A percentile compares a stretch with the other conserved stretches of the same genome.
Conservation (phyloP, 1,139 yeast species). For the Yamadazyma dendronema region DNA sequence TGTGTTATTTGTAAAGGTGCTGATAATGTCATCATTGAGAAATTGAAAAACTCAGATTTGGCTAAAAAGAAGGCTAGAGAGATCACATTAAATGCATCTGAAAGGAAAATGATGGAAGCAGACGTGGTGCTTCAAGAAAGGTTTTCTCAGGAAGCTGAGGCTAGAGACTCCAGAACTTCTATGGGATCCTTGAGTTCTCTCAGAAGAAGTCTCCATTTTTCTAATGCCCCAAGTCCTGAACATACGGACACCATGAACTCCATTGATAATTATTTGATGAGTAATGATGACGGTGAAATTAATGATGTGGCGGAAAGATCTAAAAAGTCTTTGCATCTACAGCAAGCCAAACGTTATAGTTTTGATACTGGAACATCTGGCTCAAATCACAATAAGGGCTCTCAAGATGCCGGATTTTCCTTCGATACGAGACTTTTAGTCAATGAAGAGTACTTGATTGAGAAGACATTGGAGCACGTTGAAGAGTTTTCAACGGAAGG, state of each 20-base stretch:
- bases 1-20: slow-evolving; percentile 93
- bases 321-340: slow-evolving; percentile 61
- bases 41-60: slow-evolving; percentile 54
- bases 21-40: slow-evolving; percentile 84
- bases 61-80: slow-evolving; percentile 66
- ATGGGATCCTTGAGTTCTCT: slow-evolving; percentile 29
- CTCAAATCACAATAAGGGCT: not conserved
- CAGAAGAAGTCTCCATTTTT: slow-evolving; percentile 30
- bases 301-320: slow-evolving; percentile 59
- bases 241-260: slow-evolving; percentile 30
- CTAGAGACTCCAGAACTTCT: slow-evolving; percentile 22
- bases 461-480: slow-evolving; percentile 82
- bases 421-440: slow-evolving; percentile 63
- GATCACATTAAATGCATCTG: slow-evolving; percentile 54
- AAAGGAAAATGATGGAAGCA: slow-evolving; percentile 79
- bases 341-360: slow-evolving; percentile 58
- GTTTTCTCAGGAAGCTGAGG: slow-evolving; percentile 33
- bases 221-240: slow-evolving; percentile 11
- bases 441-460: slow-evolving; percentile 79
- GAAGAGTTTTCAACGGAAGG: slow-evolving; percentile 97
- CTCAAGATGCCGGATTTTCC: slow-evolving; percentile 1
- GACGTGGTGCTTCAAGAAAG: slow-evolving; percentile 62
- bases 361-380: slow-evolving; percentile 18
- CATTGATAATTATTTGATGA: slow-evolving; percentile 56
- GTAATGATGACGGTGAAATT: slow-evolving; percentile 54